Evolutionary conservation across 805 yeast genomes (phyloP), one percentile per base, ranked within the genome.

Genomic region (Saccharomycodes ludwigii): DNA sequence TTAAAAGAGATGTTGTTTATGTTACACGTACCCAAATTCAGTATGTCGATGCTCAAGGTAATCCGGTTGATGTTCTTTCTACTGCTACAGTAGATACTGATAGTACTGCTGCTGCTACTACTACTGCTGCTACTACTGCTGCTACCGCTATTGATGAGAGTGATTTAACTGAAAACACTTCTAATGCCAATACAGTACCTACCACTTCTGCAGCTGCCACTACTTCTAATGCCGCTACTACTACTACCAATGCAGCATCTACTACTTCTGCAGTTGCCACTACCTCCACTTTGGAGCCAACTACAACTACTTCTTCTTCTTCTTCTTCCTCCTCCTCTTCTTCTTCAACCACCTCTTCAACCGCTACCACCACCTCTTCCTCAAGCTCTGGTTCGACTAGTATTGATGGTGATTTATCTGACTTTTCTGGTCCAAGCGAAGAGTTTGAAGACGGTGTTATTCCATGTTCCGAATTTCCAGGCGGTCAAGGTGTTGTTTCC

Each of bases 401-500:
- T 25, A 45, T 51, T 36, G 37, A 49, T 16, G 91, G 91, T 46
- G 83, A 73, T 54, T 67, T 82, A 40, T 34, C 61, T 23, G 57
- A 66, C 38, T 81, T 62, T 61, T 44, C 60, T 8, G 63, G 55
- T 45, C 91, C 95, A 47, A 41, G 66, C 35, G 60, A 54, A 27
- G 58, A 60, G 31, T 88, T 91, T 44, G 41, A 52, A 38, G 93
- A 81, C 49, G 93, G 91, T 53, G 69, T 70, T 32, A 61, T 74
- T 52, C 53, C 65, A 32, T 81, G 94, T 66, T 63, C 71, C 34
- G 61, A 64, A 24, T 76, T 81, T 66, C 86, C 86, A 48, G 58
- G 73, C n/a, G 82, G 78, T 36, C 68, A 75, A 47, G 85, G 85
- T 63, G 80, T 76, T 24, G 59, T 78, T 47, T 46, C 76, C 23